phyloP scores from a whole-genome alignment of 2,329 filamentous ascomycete species.

The Amesomyces nigricolor region DNA sequence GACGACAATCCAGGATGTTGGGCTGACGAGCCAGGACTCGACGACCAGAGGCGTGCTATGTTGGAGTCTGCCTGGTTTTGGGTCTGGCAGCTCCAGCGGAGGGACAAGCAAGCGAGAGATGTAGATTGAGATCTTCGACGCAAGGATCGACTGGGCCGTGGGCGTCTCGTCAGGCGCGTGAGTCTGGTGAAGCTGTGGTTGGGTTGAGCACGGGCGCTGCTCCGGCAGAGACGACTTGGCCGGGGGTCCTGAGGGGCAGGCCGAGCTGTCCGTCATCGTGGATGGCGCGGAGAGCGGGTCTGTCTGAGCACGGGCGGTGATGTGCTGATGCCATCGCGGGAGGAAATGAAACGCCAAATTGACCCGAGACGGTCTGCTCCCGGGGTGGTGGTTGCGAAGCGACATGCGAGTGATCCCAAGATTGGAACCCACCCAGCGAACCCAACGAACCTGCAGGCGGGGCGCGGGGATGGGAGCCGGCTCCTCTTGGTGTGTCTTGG shows the following conservation, averaged over 20 bases:
- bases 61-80: conserved; percentile 1
- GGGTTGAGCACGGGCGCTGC: neutral
- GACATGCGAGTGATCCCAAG: conserved; percentile 8
- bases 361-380: conserved; percentile 14
- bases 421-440: conserved; percentile 5
- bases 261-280: conserved; percentile 25
- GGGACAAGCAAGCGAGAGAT: neutral
- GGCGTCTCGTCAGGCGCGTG: neutral
- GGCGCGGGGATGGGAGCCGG: conserved; percentile 5
- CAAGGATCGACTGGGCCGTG: neutral
- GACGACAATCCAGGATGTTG: neutral
- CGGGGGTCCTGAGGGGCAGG: neutral
- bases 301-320: neutral
- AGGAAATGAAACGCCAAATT: conserved; percentile 18
- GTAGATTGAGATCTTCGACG: conserved; percentile 11
- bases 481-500: neutral
- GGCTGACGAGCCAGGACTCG: neutral
- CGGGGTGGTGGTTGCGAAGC: neutral
- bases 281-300: conserved; percentile 12
- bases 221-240: conserved; percentile 1
- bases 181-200: neutral
- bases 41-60: neutral
- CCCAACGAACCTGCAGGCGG: conserved; percentile 1
- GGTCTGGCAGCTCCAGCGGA: neutral
- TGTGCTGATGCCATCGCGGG: conserved; percentile 15